phyloP scores from a whole-genome alignment of 2,329 filamentous ascomycete species.

The Botrytis pseudocinerea region DNA sequence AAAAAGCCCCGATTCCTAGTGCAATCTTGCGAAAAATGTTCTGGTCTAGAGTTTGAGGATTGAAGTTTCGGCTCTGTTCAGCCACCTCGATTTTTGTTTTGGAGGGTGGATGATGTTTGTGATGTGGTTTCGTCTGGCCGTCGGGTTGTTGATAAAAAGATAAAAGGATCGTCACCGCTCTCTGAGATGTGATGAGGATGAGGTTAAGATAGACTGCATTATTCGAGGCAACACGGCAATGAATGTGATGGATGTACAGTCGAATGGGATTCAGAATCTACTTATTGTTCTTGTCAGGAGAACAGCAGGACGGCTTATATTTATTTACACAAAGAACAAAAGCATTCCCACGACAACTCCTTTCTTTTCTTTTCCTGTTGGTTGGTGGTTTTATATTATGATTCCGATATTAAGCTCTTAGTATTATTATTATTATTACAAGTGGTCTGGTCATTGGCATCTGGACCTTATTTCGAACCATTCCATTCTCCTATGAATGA shows the following conservation, averaged over 20 bases:
- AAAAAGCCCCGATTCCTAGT: background rate
- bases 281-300: background rate
- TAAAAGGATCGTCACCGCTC: conserved; percentile 11
- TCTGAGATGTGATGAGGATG: background rate
- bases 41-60: background rate
- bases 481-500: background rate
- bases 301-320: background rate
- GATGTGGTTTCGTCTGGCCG: background rate
- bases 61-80: conserved; percentile 13
- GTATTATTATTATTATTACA: background rate
- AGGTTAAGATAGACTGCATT: conserved; percentile 6
- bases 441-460: conserved; percentile 3
- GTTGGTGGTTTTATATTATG: conserved; percentile 9
- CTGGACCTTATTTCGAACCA: conserved; percentile 12
- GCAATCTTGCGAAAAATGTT: conserved; percentile 10
- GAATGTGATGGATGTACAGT: background rate
- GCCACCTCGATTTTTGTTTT: conserved; percentile 18
- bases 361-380: conserved; percentile 13
- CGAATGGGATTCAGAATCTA: background rate
- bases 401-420: background rate
- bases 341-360: background rate
- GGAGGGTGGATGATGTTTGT: conserved; percentile 8
- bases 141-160: background rate
- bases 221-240: background rate
- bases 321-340: background rate